Conservation (phyloP, 495 filamentous ascomycete species). For the Daldinia childiae region DNA sequence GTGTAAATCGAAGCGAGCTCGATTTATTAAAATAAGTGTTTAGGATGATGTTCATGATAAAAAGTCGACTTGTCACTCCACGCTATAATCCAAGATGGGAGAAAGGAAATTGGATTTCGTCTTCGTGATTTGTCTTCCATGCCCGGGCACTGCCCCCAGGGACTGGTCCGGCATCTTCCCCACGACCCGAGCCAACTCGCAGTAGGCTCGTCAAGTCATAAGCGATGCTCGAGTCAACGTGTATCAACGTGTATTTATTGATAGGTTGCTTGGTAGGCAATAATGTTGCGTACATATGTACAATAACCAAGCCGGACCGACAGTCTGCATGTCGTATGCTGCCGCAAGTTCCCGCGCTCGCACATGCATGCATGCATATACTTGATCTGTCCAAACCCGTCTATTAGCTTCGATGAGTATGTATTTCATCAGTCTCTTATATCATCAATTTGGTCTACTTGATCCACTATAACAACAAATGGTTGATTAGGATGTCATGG, state of each 20-base stretch:
- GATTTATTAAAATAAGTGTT: background rate
- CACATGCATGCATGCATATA: constrained; percentile 17
- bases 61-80: constrained; percentile 14
- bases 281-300: constrained; percentile 1
- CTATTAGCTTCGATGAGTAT: constrained; percentile 2
- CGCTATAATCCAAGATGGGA: constrained; percentile 16
- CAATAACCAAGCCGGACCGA: constrained; percentile 4
- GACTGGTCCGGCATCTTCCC: constrained; percentile 17
- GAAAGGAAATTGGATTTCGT: constrained; percentile 25
- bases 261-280: constrained; percentile 5
- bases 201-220: constrained; percentile 29
- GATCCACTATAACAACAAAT: background rate
- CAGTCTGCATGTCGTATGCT: constrained; percentile 10
- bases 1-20: background rate
- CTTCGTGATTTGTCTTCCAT: background rate
- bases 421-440: background rate
- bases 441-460: background rate
- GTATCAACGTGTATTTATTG: constrained; percentile 1
- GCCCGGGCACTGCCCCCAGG: constrained; percentile 19
- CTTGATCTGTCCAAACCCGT: constrained; percentile 10
- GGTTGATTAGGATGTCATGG: background rate
- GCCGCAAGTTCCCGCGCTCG: constrained; percentile 33
- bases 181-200: constrained; percentile 10
- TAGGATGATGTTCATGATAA: background rate
- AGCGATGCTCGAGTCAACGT: constrained; percentile 6